These are phyloP conservation scores for Stagonosporopsis cucurbitacearum DNA, from an alignment of 2,329 filamentous ascomycete species.

Conservation along the genomic window DNA sequence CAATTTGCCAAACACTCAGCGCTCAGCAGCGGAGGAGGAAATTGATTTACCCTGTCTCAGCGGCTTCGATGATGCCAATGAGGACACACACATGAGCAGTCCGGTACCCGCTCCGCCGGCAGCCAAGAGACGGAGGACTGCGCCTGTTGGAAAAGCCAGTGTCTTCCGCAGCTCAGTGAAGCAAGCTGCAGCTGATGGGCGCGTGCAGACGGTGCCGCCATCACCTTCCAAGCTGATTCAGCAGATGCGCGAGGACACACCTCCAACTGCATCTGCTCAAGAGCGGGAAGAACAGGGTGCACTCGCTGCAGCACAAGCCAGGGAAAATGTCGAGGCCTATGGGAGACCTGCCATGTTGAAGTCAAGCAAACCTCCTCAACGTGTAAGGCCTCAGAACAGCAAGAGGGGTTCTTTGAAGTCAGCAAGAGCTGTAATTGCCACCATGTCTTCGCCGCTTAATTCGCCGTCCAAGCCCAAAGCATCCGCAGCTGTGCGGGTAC, in stretches of 20 bases:
- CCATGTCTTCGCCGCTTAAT: conserved; percentile 25
- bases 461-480: conserved; percentile 24
- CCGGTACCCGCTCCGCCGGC: conserved; percentile 34
- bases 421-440: conserved; percentile 30
- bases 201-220: conserved; percentile 18
- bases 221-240: conserved; percentile 26
- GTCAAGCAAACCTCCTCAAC: conserved; percentile 22
- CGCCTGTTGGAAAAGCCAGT: conserved; percentile 31
- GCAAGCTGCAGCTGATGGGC: conserved; percentile 14
- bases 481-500: conserved; percentile 5
- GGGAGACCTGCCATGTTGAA: conserved; percentile 35
- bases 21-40: conserved; percentile 39
- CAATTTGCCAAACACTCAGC: conserved; percentile 44
- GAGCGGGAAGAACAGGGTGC: conserved; percentile 46
- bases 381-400: conserved; percentile 23
- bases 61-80: conserved; percentile 43
- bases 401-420: conserved; percentile 39
- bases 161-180: conserved; percentile 28
- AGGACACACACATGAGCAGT: conserved; percentile 35
- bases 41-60: conserved; percentile 44
- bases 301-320: conserved; percentile 34
- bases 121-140: conserved; percentile 42
- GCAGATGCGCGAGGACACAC: conserved; percentile 28
- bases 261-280: conserved; percentile 31
- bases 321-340: conserved; percentile 25